Conservation (phyloP, 441 rosid genomes). For the Gossypium davidsonii region DNA sequence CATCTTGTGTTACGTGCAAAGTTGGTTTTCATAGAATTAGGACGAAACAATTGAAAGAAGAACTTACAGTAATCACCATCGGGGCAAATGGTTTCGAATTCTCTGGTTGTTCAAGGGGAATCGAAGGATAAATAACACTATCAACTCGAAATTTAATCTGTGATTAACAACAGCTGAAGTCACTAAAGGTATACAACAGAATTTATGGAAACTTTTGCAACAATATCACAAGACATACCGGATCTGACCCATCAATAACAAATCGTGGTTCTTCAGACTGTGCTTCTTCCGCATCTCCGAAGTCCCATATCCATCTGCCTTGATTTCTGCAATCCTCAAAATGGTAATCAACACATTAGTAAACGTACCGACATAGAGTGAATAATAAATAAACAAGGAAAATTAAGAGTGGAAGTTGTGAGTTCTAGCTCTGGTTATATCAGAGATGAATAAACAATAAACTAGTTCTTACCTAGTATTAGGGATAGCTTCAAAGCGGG, state of each 20-base stretch:
- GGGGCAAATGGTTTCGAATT: conserved; percentile 78
- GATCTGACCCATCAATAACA: conserved; percentile 54
- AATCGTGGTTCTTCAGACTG: conserved; percentile 9
- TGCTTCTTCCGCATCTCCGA: conserved; percentile 17
- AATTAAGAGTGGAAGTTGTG: neutral
- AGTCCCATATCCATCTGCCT: conserved; percentile 72
- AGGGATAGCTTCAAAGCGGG: conserved; percentile 43
- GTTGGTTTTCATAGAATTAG: neutral
- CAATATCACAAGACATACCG: conserved; percentile 29
- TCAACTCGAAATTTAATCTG: conserved; percentile 74
- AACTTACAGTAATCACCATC: conserved; percentile 72
- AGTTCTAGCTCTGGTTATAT: neutral
- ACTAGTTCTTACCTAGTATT: conserved; percentile 37
- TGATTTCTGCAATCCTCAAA: conserved; percentile 39
- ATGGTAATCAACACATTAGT: neutral
- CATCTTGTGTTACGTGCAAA: neutral
- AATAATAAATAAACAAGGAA: neutral
- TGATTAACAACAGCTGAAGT: conserved; percentile 9
- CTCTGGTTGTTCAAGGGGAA: conserved; percentile 60
- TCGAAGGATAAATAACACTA: conserved; percentile 48
- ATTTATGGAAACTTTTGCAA: neutral
- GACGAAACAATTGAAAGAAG: conserved; percentile 2
- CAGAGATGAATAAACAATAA: conserved; percentile 3
- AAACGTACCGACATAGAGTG: neutral
- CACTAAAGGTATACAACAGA: neutral